Base-by-base conservation (phyloP, 2,329 filamentous ascomycete genomes). In the Beauveria scarabaeidicola region DNA sequence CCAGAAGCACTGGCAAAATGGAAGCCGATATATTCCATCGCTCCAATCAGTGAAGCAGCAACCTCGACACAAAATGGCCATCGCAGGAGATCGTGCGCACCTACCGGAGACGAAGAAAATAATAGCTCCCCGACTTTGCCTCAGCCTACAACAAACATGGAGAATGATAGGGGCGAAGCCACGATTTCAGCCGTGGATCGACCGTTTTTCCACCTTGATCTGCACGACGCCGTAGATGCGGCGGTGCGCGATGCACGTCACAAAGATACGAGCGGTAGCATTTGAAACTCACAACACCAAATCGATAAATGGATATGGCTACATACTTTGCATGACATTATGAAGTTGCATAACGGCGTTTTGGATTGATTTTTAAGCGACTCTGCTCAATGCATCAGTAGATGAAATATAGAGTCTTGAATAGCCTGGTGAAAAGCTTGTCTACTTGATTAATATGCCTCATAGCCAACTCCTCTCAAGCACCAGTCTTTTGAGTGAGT, bases 141-240 rank as follows among this genome's bases (percentile, higher is more conserved):
- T 23, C 25, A n/a, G 3, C 52, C 52, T 38, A 55, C 41, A 10
- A 41, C 47, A 9, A 44, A 21, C 21, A 32, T 36, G 25, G 56
- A 51, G 23, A 41, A 36, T 29, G 52, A n/a, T 40, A 40, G 27
- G 3, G 27, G 43, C 19, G 29, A 61, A 62, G 65, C 66, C 19
- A 68, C 75, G 1, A 64, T 78, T 0, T 72, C 68, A 29, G 74
- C 73, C 1, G 71, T 76, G 17, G 75, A 80, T 59, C 68, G 77
- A 53, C 78, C 78, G 0, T 79, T 75, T 61, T 79, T 80, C 68
- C 78, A 81, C 52, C 62, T 75, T 3, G 77, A 80, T 62, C 66
- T 80, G 17, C 66, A 70, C 23, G 74, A 74, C 19, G 77, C 77
- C 7, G 69, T 79, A 5, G 71, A 74, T 38, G 67, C 69, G 3